Percentiles rank a stretch among this genome's conserved stretches.
Evolutionary conservation across 148 eudicot species (phyloP).

Genomic region (Rhododendron henanense): DNA sequence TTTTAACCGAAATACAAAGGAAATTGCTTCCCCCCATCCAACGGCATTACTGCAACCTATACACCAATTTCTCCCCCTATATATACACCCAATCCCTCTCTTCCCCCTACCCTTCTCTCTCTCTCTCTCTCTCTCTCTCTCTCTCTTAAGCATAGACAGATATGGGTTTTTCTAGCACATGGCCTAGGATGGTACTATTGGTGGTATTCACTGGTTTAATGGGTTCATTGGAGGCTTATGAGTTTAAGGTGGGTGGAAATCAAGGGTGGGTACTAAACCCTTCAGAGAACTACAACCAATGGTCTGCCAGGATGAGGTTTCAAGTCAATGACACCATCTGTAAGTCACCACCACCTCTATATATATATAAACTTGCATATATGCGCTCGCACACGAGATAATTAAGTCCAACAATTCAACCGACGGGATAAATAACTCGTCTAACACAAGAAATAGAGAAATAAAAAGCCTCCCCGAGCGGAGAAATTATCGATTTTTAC

Average conservation of each 20-base stretch:
- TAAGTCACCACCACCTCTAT: conserved; percentile 19
- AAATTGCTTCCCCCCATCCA: not conserved
- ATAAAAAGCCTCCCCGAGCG: no score
- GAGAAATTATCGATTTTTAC: no score
- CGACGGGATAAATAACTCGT: no score
- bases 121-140: not conserved
- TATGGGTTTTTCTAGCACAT: conserved; percentile 23
- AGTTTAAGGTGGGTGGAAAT: conserved; percentile 59
- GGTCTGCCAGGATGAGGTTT: conserved; percentile 57
- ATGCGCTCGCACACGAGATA: no score
- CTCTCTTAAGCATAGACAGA: not conserved
- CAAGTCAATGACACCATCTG: conserved; percentile 60
- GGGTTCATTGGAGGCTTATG: conserved; percentile 28
- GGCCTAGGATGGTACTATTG: not conserved
- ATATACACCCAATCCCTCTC: not conserved
- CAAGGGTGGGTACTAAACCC: conserved; percentile 65
- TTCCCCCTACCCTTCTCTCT: not conserved
- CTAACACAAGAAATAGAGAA: no score
- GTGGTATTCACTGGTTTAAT: not conserved
- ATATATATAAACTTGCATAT: not conserved
- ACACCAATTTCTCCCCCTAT: not conserved
- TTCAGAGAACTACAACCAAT: conserved; percentile 46
- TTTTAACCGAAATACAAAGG: not conserved
- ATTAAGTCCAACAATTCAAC: no score
- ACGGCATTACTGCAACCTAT: not conserved